Base-by-base conservation (phyloP, 306 rosid genomes). In the Pterocarpus macrocarpus region DNA sequence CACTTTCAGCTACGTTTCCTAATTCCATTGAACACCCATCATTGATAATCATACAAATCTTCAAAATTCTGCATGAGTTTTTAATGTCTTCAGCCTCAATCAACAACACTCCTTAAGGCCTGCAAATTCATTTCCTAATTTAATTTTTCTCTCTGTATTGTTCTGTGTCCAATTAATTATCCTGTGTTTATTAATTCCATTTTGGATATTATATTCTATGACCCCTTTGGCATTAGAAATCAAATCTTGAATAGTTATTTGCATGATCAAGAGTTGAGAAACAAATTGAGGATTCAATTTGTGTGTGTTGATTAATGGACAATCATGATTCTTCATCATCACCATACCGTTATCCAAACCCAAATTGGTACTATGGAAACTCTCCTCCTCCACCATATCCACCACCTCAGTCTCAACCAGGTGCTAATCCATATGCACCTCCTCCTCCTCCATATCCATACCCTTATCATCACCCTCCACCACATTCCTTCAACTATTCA, bases 331-430 rank as follows among this genome's bases (percentile, higher is more conserved):
- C 85, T 80, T 44, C 53, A 0, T 8, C 85, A 41, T 33, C 68
- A 28, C 89, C 89, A 67, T 79, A 72, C 72, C 67, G 81, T 8
- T 72, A 86, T 64, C 86, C 85, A 57, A 81, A 70, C 61, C 84
- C 87, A 1, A 77, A 83, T 76, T 28, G 2, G 15, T 75, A 75
- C 64, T 70, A 76, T 28, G n/a, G 44, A 5, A 63, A 56, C 75
- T 68, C 82, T 52, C 63, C 78, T 71, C 32, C 50, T 33, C 64
- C 45, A 3, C 53, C 82, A 39, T 88, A 88, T 66, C 92, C 90
- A 32, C 79, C 85, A 11, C 55, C 73, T 78, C 50, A 17, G 45
- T 62, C 34, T 41, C 52, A 36, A 15, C 71, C 83, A 4, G 39
- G 77, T 50, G 58, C 47, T 61, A 71, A 80, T 71, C 78, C 83